Evolutionary conservation across 345 rosid species (phyloP).

Genomic region (Excoecaria agallocha): DNA sequence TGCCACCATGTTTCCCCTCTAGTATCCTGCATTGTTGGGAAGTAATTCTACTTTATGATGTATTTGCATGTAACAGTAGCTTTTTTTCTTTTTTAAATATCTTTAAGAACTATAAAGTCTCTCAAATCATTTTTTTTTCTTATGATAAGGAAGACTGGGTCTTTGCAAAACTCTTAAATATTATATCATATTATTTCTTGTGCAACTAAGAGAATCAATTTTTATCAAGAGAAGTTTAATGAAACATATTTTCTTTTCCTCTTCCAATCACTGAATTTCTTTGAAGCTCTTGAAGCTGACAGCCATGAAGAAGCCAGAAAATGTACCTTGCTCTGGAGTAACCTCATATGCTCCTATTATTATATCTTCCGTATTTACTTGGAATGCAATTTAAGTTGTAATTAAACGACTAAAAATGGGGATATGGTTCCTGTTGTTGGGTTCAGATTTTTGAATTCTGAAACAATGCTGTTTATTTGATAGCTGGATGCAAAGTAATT

Average conservation of each 20-base stretch:
- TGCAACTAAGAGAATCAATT: not conserved
- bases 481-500: not conserved
- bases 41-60: not conserved
- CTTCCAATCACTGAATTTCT: not conserved
- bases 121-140: not conserved
- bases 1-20: not conserved
- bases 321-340: not conserved
- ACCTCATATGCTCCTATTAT: too few relatives aligned
- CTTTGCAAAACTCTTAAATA: not conserved
- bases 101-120: not conserved
- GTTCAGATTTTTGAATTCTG: not conserved
- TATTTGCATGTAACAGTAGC: not conserved
- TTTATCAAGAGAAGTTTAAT: not conserved
- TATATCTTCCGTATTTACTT: not conserved
- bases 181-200: not conserved
- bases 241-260: not conserved
- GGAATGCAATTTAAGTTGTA: not conserved
- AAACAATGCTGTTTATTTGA: not conserved
- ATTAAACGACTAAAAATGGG: not conserved
- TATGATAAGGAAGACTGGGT: not conserved
- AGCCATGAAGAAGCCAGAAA: not conserved
- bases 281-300: not conserved
- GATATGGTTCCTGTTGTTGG: slow-evolving; percentile 2
- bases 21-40: not conserved
- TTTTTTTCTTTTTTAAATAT: not conserved